These are phyloP conservation scores for Amphicarpaea edgeworthii DNA, from an alignment of 306 rosid species.

Conservation along the genomic window DNA sequence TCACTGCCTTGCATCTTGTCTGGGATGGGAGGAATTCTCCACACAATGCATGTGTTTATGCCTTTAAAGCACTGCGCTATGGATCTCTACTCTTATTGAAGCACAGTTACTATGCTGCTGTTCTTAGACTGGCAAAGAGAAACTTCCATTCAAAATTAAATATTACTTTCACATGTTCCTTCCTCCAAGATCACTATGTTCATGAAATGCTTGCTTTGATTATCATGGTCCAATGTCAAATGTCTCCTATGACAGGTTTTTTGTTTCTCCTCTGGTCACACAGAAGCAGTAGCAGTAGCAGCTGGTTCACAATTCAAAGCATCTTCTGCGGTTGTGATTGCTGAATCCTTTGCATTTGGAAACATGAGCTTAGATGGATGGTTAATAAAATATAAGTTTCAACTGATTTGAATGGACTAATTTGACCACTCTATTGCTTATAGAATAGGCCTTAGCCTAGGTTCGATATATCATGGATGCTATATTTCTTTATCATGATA, in stretches of 20 bases:
- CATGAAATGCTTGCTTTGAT: conserved; percentile 8
- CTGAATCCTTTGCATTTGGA: conserved; percentile 5
- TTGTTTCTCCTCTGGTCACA: neutral
- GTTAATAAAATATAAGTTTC: neutral
- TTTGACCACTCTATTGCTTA: neutral
- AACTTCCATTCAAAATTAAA: conserved; percentile 8
- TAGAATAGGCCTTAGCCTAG: neutral
- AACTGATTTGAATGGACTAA: conserved; percentile 2
- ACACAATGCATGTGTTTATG: neutral
- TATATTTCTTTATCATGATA: neutral
- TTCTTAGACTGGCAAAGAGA: conserved; percentile 12
- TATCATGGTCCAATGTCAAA: conserved; percentile 10
- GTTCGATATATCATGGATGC: neutral
- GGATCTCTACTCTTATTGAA: conserved; percentile 18
- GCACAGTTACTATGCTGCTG: neutral
- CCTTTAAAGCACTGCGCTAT: neutral
- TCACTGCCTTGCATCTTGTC: conserved; percentile 4
- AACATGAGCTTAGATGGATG: conserved; percentile 13
- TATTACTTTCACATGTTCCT: conserved; percentile 21
- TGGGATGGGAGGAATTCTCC: neutral
- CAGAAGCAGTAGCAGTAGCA: conserved; percentile 22
- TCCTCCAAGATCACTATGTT: conserved; percentile 8
- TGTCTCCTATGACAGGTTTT: neutral
- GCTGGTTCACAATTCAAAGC: conserved; percentile 3
- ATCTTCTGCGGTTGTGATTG: conserved; percentile 8